These are phyloP conservation scores for Spongospora subterranea DNA, from an alignment of 208 protist genomes.

Conservation along the genomic window DNA sequence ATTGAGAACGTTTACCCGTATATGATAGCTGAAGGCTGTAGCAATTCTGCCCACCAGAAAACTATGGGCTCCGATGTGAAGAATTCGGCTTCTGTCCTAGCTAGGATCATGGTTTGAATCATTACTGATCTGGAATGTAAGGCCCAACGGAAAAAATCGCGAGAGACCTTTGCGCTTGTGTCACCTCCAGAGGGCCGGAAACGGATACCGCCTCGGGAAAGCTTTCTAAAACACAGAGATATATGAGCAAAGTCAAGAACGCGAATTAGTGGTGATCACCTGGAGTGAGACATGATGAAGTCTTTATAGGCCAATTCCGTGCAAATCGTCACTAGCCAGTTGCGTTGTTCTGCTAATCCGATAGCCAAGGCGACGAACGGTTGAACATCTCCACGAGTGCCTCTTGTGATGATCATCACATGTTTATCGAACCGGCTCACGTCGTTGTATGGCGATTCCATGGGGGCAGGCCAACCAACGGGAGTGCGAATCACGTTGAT, in stretches of 20 bases:
- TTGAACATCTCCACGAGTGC: conserved; percentile 61
- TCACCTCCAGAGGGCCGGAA: conserved; percentile 56
- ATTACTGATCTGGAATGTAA: conserved; percentile 23
- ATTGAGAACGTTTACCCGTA: neutral
- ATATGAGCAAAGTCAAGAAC: neutral
- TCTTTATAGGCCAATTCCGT: conserved; percentile 33
- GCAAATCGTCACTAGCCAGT: conserved; percentile 58
- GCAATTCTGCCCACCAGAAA: neutral
- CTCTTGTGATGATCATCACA: conserved; percentile 47
- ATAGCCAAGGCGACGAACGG: conserved; percentile 54
- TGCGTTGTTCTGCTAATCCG: conserved; percentile 20
- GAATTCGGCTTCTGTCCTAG: conserved; percentile 36
- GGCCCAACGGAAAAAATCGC: neutral
- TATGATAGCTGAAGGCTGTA: conserved; percentile 33
- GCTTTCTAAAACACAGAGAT: neutral
- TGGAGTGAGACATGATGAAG: conserved; percentile 19
- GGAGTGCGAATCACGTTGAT: neutral
- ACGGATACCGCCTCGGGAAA: conserved; percentile 15
- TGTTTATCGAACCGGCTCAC: conserved; percentile 18
- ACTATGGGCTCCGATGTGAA: conserved; percentile 55
- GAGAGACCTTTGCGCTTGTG: neutral
- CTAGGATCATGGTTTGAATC: conserved; percentile 52
- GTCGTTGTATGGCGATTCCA: conserved; percentile 9
- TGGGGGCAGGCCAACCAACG: neutral
- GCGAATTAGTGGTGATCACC: neutral